Conservation (phyloP, 2,329 filamentous ascomycete species). For the Didymella segeticola region DNA sequence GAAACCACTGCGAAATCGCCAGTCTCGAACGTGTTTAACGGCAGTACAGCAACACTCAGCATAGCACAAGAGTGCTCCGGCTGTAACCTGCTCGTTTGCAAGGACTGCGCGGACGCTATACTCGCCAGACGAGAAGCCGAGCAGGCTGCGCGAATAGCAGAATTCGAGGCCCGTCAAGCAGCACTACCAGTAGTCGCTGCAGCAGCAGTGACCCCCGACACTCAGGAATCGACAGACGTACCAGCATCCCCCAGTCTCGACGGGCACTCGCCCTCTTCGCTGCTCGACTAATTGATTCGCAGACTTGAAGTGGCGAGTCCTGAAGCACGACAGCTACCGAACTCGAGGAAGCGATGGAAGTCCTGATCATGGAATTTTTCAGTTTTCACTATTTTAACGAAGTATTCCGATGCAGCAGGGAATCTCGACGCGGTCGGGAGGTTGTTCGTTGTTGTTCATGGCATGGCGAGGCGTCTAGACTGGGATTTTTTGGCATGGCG, state of each 20-base stretch:
- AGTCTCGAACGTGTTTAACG: not conserved
- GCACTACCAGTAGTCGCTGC: not conserved
- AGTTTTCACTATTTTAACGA: not conserved
- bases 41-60: constrained; percentile 19
- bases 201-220: not conserved
- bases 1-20: not conserved
- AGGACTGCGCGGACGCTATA: constrained; percentile 24
- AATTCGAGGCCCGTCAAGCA: not conserved
- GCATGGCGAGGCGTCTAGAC: constrained; percentile 3
- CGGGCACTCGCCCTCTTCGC: not conserved
- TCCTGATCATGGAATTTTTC: not conserved
- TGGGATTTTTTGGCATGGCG: not conserved
- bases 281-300: not conserved
- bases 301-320: too few species aligned
- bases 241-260: not conserved
- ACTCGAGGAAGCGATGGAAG: not conserved
- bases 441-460: not conserved
- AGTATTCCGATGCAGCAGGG: too few species aligned
- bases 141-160: not conserved
- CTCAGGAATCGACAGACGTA: not conserved
- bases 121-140: constrained; percentile 1
- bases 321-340: not conserved
- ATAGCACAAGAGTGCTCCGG: constrained; percentile 34
- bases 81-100: constrained; percentile 36
- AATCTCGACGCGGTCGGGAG: too few species aligned